Evolutionary conservation across 495 filamentous ascomycete species (phyloP).

Genomic region (Penicillium coprophilum): DNA sequence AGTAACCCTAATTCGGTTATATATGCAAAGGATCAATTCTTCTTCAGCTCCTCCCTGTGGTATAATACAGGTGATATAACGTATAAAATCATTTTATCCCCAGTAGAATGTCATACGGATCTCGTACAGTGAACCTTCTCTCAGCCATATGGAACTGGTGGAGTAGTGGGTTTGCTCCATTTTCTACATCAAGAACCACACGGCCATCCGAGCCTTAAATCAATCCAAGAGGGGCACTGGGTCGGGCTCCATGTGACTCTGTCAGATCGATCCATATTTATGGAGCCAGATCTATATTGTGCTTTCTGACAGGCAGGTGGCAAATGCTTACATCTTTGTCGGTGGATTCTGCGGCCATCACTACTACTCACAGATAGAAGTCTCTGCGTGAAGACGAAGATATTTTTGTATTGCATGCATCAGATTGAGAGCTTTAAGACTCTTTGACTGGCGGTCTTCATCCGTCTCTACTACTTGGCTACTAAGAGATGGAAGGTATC

Average conservation of each 20-base stretch:
- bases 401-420: neutral
- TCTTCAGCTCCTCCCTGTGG: neutral
- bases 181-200: constrained; percentile 24
- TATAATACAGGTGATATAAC: neutral
- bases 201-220: constrained; percentile 11
- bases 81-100: neutral
- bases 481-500: neutral
- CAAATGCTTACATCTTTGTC: constrained; percentile 1
- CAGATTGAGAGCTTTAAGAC: neutral
- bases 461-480: too few species aligned
- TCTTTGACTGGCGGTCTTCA: neutral
- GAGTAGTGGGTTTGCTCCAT: constrained; percentile 22
- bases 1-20: neutral
- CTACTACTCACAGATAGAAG: neutral
- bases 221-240: constrained; percentile 19
- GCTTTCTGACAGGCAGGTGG: constrained; percentile 6
- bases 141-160: constrained; percentile 21
- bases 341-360: neutral
- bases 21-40: neutral
- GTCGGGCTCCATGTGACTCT: constrained; percentile 9
- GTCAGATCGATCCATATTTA: constrained; percentile 11
- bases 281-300: constrained; percentile 3
- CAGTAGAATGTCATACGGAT: neutral
- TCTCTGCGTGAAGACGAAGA: neutral
- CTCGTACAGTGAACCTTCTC: constrained; percentile 1